phyloP scores from a whole-genome alignment of 495 filamentous ascomycete genomes.

The Aspergillus haitiensis region DNA sequence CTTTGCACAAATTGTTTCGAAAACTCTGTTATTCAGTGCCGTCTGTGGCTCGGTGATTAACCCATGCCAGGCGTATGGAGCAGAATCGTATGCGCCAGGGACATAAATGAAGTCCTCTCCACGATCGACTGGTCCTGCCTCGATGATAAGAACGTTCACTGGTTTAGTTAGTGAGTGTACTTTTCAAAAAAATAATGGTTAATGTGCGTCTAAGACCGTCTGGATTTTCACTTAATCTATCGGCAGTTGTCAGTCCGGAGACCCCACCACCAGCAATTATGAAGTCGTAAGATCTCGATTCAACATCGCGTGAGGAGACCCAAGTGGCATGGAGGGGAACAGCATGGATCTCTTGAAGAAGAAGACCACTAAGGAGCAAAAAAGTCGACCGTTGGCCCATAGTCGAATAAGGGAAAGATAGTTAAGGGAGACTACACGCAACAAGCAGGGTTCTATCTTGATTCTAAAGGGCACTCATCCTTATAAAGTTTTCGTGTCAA shows the following conservation, averaged over 20 bases:
- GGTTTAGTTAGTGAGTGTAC: neutral
- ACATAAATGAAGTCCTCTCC: conserved; percentile 1
- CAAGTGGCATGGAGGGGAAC: conserved; percentile 3
- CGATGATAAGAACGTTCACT: conserved; percentile 1
- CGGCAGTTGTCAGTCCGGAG: neutral
- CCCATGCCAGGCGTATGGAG: neutral
- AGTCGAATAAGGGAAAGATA: neutral
- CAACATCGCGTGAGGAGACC: neutral
- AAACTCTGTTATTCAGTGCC: conserved; percentile 5
- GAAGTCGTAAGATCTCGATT: neutral
- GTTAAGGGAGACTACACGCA: too few species aligned
- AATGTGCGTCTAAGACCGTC: neutral
- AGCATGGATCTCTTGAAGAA: neutral
- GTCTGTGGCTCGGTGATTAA: neutral
- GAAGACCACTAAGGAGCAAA: neutral
- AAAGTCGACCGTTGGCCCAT: conserved; percentile 1
- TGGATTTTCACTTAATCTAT: neutral
- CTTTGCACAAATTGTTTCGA: neutral
- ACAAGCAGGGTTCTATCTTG: too few species aligned
- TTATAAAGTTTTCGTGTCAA: too few species aligned
- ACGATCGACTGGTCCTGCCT: neutral
- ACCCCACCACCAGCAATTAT: neutral
- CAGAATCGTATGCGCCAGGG: neutral
- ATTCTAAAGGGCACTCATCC: neutral
- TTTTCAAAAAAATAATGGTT: too few species aligned